phyloP scores from a whole-genome alignment of 805 yeast species.

The Isabelozyma gotoi region DNA sequence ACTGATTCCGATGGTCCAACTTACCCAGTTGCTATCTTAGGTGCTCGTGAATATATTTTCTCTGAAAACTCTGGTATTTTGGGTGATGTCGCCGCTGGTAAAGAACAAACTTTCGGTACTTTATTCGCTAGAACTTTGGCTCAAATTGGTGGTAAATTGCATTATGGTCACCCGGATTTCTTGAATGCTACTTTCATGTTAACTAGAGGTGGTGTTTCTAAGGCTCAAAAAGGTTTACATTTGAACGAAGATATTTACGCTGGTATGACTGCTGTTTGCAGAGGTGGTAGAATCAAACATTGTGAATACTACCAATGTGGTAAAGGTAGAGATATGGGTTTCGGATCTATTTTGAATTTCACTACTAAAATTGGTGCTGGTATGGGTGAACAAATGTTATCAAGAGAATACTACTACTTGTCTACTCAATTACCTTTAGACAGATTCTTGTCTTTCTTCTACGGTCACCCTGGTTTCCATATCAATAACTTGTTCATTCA shows the following conservation, averaged over 20 bases:
- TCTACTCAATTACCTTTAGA: constrained; percentile 78
- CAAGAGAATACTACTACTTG: constrained; percentile 77
- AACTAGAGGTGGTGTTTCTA: constrained; percentile 84
- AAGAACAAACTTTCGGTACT: constrained; percentile 86
- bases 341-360: constrained; percentile 78
- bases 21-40: constrained; percentile 77
- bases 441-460: constrained; percentile 75
- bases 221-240: constrained; percentile 81
- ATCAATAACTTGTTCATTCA: constrained; percentile 74
- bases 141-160: constrained; percentile 78
- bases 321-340: constrained; percentile 83
- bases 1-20: constrained; percentile 38
- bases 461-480: constrained; percentile 87
- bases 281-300: constrained; percentile 84
- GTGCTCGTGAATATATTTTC: constrained; percentile 81
- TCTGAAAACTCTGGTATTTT: constrained; percentile 80
- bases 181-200: constrained; percentile 74
- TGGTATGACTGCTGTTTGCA: constrained; percentile 73
- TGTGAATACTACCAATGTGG: constrained; percentile 86
- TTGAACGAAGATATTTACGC: constrained; percentile 86
- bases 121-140: constrained; percentile 81
- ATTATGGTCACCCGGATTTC: constrained; percentile 87
- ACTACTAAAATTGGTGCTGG: constrained; percentile 87
- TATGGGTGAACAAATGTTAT: constrained; percentile 85
- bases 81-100: constrained; percentile 87